Conservation (phyloP, 1,284 basidiomycete species). For the Puccinia coronata region DNA sequence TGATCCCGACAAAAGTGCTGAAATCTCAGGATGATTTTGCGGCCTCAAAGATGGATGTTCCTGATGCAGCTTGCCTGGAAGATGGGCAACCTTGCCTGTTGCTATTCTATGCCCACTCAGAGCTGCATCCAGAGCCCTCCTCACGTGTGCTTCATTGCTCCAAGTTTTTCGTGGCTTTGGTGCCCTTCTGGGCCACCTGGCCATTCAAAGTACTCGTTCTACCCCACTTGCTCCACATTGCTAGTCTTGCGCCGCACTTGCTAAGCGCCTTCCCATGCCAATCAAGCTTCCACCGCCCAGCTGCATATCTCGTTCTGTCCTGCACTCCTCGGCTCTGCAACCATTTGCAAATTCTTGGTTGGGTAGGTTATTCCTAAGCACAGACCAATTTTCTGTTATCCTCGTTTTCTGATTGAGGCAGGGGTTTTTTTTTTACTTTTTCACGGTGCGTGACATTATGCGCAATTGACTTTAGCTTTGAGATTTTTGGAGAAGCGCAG, state of each 20-base stretch:
- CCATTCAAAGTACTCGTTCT: slow-evolving; percentile 84
- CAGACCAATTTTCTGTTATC: background rate
- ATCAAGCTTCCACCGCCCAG: slow-evolving; percentile 65
- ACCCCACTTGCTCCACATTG: slow-evolving; percentile 74
- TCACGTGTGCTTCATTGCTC: slow-evolving; percentile 70
- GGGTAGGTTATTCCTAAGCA: slow-evolving; percentile 67
- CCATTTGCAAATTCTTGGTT: slow-evolving; percentile 84
- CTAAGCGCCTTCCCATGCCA: slow-evolving; percentile 69
- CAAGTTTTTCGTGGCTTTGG: slow-evolving; percentile 78
- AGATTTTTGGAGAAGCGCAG: slow-evolving; percentile 88
- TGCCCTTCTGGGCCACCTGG: slow-evolving; percentile 97
- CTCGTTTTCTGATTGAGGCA: background rate
- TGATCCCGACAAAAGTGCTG: slow-evolving; percentile 52
- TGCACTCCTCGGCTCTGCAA: slow-evolving; percentile 78
- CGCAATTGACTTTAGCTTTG: slow-evolving; percentile 66
- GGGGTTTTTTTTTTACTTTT: too few species aligned
- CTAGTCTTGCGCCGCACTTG: slow-evolving; percentile 71
- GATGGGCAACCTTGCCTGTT: slow-evolving; percentile 72
- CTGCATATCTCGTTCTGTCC: slow-evolving; percentile 88
- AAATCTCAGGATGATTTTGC: slow-evolving; percentile 66
- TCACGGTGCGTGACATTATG: background rate
- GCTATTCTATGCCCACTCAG: slow-evolving; percentile 78
- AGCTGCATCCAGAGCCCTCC: slow-evolving; percentile 64
- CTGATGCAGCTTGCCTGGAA: slow-evolving; percentile 66
- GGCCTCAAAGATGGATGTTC: slow-evolving; percentile 56